phyloP scores from a whole-genome alignment of 2,329 filamentous ascomycete genomes.

The Rutstroemia sydowiana region DNA sequence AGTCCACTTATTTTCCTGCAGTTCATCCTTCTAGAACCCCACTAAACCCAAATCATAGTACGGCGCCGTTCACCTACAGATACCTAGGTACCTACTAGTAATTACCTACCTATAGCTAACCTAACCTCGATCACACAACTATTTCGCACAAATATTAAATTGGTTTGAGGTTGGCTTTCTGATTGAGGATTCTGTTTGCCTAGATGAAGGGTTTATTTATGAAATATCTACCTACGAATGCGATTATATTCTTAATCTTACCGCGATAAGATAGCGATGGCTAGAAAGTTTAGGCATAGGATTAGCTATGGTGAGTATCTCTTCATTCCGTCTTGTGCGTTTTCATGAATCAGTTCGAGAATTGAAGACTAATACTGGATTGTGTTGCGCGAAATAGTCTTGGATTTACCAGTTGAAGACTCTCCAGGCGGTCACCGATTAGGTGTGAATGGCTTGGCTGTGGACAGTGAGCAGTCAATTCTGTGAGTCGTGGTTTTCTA shows the following conservation, averaged over 20 bases:
- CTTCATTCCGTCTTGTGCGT: not conserved
- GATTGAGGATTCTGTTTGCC: too few relatives aligned
- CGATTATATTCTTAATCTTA: not conserved
- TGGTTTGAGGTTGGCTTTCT: too few relatives aligned
- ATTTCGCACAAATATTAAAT: not conserved
- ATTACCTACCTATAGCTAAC: too few relatives aligned
- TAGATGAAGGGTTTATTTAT: too few relatives aligned
- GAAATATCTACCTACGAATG: not conserved
- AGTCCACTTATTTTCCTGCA: constrained; percentile 10
- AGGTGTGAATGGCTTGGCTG: constrained; percentile 88
- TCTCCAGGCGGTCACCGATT: constrained; percentile 79
- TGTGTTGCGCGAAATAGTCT: constrained; percentile 40
- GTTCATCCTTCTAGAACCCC: constrained; percentile 6
- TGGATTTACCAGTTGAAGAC: constrained; percentile 66
- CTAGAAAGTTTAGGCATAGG: constrained; percentile 61
- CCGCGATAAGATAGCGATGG: constrained; percentile 38
- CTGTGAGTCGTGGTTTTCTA: constrained; percentile 48
- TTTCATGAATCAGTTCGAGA: not conserved
- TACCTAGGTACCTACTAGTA: not conserved
- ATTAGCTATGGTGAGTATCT: constrained; percentile 57
- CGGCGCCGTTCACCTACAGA: not conserved
- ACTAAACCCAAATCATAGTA: constrained; percentile 4
- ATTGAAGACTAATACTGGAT: not conserved
- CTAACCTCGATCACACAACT: not conserved
- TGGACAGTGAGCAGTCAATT: constrained; percentile 75